Base-by-base conservation (phyloP, 202 grass and related monocot genomes). In the Schoenoplectus triqueter region DNA sequence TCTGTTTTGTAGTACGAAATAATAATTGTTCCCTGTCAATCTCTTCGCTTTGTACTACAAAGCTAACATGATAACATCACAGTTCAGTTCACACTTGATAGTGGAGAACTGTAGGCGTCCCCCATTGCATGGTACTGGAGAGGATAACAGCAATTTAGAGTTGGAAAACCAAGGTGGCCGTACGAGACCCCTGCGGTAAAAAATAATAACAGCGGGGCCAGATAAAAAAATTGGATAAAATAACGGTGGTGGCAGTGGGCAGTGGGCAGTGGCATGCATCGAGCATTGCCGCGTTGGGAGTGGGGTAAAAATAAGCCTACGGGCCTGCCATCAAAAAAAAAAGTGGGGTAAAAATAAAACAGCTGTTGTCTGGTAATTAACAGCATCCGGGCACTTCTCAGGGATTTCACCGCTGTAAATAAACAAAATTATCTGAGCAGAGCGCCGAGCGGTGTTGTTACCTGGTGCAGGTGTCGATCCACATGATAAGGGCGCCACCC, bases 181-280 rank as follows among this genome's bases (percentile, higher is more conserved):
- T 93, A 91, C 91, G 14, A 31, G 54, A 57, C 40, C 65, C 45
- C 86, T 86, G 82, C 66, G 90, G 66, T 59, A 73, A 80, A 14
- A 41, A 72, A 39, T 18, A 78, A 85, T 86, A 81, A 78, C 55
- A 47, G 84, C 73, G 72, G 73, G 60, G 6, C 69, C 68, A 78
- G 66, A 82, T 82, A 86, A 84, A 59, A 51, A 64, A 71, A 85
- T 39, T 7, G 20, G 7, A 40, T 50, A 57, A 77, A 78, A 4
- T 52, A n/a, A 40, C 73, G 49, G 21, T 76, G 70, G 47, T 47
- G 68, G 47, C 48, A 74, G 52, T 3, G 10, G n/a, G 3, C 19
- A 56, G 6, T 0, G 11, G 40, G 15, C 17, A 20, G 31, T 31
- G 31, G 31, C 31, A 31, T 31, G 31, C 31, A 31, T 31, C 31